These are phyloP conservation scores for Echeveria elegans DNA, from an alignment of 164 flowering plant genomes.

Conservation along the genomic window DNA sequence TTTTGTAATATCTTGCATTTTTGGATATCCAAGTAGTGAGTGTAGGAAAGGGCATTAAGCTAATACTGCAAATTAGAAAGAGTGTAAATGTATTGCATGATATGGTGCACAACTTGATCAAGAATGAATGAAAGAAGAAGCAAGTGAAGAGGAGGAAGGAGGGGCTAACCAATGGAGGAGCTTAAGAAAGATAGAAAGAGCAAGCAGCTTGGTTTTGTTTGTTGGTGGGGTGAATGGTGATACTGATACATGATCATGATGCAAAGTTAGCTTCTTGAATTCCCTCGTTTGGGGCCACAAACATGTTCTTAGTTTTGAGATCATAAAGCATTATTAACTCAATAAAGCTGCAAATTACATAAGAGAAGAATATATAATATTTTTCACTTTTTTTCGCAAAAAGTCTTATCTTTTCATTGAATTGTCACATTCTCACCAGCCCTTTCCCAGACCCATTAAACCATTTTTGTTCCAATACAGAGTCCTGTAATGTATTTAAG, in stretches of 20 bases:
- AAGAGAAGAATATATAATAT: neutral
- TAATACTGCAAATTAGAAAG: too few relatives aligned
- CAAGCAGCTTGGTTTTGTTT: constrained; percentile 4
- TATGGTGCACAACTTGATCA: neutral
- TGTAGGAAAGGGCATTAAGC: too few relatives aligned
- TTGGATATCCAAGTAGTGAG: too few relatives aligned
- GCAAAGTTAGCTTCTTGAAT: constrained; percentile 2
- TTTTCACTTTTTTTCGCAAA: neutral
- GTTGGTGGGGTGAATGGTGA: constrained; percentile 8
- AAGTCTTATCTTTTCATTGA: neutral
- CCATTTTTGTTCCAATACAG: neutral
- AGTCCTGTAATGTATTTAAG: too few relatives aligned
- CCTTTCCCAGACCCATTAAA: neutral
- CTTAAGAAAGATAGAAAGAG: too few relatives aligned
- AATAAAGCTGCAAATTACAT: constrained; percentile 4
- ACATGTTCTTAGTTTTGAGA: neutral
- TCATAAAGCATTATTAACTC: neutral
- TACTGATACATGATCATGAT: constrained; percentile 2
- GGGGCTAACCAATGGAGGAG: too few relatives aligned
- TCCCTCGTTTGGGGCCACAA: constrained; percentile 4
- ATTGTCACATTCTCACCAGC: constrained; percentile 4
- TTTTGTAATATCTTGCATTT: too few relatives aligned
- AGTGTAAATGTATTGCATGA: too few relatives aligned
- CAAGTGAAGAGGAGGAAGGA: too few relatives aligned
- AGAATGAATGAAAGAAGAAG: too few relatives aligned